Evolutionary conservation across 2,329 filamentous ascomycete genomes (phyloP).

Genomic region (Pestalotiopsis sp.): DNA sequence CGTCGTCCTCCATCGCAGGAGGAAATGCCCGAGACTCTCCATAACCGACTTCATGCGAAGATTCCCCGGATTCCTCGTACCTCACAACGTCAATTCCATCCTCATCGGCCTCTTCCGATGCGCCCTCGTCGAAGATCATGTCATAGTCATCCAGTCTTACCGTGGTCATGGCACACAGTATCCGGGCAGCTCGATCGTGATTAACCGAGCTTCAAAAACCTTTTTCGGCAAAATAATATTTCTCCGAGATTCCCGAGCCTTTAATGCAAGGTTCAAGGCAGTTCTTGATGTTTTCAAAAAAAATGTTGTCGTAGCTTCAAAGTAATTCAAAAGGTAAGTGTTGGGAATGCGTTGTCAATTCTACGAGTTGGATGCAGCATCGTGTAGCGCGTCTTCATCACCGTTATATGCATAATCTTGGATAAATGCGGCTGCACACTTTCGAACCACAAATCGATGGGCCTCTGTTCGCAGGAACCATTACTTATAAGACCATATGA

Average conservation of each 20-base stretch:
- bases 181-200: neutral
- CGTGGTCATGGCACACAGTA: neutral
- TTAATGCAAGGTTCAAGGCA: neutral
- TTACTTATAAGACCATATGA: neutral
- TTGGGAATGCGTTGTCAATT: neutral
- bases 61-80: neutral
- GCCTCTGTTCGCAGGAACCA: neutral
- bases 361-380: neutral
- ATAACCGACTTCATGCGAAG: neutral
- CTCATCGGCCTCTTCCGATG: neutral
- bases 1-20: neutral
- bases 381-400: neutral
- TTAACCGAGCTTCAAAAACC: neutral
- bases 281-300: neutral
- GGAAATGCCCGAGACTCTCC: neutral
- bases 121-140: constrained; percentile 1
- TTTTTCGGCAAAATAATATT: neutral
- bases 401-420: neutral
- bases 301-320: neutral
- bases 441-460: neutral
- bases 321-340: neutral
- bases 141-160: constrained; percentile 3
- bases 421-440: neutral
- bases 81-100: neutral
- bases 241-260: neutral